phyloP scores from a whole-genome alignment of 257 asterid species.

The Gynochthodes officinalis region DNA sequence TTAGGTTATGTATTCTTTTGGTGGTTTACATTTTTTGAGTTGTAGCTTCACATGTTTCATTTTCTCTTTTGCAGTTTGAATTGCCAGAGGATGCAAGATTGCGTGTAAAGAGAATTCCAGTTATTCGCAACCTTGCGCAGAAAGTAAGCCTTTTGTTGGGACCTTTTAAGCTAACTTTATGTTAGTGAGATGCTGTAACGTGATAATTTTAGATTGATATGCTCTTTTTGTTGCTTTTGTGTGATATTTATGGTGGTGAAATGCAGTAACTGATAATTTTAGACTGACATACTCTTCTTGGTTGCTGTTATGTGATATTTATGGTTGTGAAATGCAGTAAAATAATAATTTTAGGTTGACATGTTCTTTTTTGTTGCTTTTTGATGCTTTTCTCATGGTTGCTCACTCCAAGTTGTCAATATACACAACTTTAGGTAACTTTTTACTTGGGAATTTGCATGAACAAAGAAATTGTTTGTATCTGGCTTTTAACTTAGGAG shows the following conservation, averaged over 20 bases:
- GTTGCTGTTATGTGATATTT: background rate
- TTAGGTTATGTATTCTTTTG: background rate
- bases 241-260: background rate
- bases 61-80: constrained; percentile 55
- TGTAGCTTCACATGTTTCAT: constrained; percentile 10
- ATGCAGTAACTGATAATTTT: background rate
- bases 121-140: constrained; percentile 73
- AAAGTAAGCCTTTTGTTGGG: constrained; percentile 45
- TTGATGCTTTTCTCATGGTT: too few species aligned
- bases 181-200: background rate
- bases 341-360: too few species aligned
- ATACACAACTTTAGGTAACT: too few species aligned
- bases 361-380: too few species aligned
- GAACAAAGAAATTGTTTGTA: background rate
- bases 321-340: too few species aligned
- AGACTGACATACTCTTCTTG: background rate
- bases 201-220: background rate
- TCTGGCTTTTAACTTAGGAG: background rate
- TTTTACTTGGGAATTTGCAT: background rate
- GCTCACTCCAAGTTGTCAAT: too few species aligned
- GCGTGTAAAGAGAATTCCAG: constrained; percentile 68
- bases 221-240: background rate
- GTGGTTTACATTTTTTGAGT: background rate
- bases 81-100: constrained; percentile 62
- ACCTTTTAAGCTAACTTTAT: background rate